Percentiles rank a stretch among this genome's conserved stretches.
These are phyloP conservation scores for Aspergillus sp. DNA, from an alignment of 2,329 filamentous ascomycete species.

Conservation along the genomic window DNA sequence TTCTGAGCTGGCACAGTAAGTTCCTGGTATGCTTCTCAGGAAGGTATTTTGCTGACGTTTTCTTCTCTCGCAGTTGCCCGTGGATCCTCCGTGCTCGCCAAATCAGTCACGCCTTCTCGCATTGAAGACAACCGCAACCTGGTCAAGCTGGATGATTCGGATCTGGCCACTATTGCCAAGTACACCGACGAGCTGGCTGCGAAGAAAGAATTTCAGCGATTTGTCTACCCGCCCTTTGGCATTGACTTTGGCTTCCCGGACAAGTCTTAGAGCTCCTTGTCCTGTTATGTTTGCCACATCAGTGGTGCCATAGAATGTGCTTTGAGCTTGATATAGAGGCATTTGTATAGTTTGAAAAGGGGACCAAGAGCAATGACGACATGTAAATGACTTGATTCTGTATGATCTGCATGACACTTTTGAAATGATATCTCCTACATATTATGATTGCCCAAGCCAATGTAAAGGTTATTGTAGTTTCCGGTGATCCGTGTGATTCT, in stretches of 20 bases:
- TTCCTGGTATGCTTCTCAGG: background rate
- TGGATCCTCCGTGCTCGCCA: constrained; percentile 42
- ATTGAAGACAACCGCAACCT: constrained; percentile 43
- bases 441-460: background rate
- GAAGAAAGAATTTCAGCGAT: constrained; percentile 42
- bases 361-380: background rate
- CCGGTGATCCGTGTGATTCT: background rate
- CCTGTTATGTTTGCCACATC: background rate
- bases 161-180: constrained; percentile 38
- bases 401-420: background rate
- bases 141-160: constrained; percentile 38
- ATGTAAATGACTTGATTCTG: background rate
- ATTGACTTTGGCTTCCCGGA: constrained; percentile 72
- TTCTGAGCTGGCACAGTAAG: constrained; percentile 47
- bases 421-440: background rate
- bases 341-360: background rate
- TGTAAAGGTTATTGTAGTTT: background rate
- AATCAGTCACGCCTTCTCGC: constrained; percentile 41
- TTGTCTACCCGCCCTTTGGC: constrained; percentile 68
- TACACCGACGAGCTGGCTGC: constrained; percentile 35
- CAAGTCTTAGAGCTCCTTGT: constrained; percentile 40
- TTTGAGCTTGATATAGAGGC: background rate
- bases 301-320: background rate
- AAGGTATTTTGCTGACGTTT: background rate
- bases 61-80: constrained; percentile 32